phyloP scores from a whole-genome alignment of 441 rosid genomes.

The Arabidopsis hybrid region DNA sequence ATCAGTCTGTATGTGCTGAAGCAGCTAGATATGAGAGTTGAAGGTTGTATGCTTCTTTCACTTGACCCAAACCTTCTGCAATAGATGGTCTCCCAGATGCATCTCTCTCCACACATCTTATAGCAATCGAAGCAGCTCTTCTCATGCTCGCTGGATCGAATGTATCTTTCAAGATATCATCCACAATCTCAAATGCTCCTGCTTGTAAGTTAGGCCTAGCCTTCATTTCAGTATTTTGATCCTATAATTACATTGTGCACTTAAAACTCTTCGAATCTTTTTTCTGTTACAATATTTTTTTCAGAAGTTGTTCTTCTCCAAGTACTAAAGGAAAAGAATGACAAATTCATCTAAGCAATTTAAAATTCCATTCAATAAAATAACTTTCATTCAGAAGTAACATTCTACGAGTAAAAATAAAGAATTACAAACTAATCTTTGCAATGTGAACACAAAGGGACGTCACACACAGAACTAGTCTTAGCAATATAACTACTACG shows the following conservation, averaged over 20 bases:
- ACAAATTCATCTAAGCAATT: neutral
- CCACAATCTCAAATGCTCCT: slow-evolving; percentile 84
- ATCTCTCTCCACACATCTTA: slow-evolving; percentile 78
- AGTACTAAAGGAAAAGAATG: neutral
- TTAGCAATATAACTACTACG: no score
- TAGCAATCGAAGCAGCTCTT: slow-evolving; percentile 65
- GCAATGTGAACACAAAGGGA: neutral
- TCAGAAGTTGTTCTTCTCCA: no score
- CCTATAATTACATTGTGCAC: slow-evolving; percentile 14
- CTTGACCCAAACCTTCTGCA: slow-evolving; percentile 65
- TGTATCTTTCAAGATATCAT: slow-evolving; percentile 66
- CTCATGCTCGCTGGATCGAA: slow-evolving; percentile 81
- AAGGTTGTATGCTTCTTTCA: slow-evolving; percentile 79
- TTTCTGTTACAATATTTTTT: no score
- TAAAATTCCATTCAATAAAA: neutral
- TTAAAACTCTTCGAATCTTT: no score
- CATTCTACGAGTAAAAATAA: neutral
- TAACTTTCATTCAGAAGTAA: no score
- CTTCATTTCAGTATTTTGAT: slow-evolving; percentile 52
- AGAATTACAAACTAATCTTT: neutral
- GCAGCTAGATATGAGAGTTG: slow-evolving; percentile 81
- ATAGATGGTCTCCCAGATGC: slow-evolving; percentile 77
- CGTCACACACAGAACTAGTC: no score
- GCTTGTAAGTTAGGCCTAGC: slow-evolving; percentile 95
- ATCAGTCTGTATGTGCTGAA: slow-evolving; percentile 56